Conservation (phyloP, 768 basidiomycete species). For the Rubroboletus satanas region DNA sequence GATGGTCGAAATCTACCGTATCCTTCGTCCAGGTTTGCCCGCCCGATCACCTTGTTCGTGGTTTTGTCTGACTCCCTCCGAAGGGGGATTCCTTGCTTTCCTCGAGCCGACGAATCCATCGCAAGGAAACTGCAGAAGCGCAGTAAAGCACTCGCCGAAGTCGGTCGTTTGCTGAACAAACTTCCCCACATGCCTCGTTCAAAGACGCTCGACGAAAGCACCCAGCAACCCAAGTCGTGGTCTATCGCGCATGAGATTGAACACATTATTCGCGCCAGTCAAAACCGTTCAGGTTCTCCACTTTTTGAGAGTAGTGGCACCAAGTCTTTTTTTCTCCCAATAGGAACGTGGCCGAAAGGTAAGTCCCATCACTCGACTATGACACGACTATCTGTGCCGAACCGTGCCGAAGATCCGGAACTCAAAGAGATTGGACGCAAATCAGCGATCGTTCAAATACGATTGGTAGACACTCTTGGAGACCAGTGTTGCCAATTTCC, state of each 20-base stretch:
- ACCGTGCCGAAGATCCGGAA: not conserved
- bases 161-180: slow-evolving; percentile 3
- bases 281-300: not conserved
- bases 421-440: slow-evolving; percentile 3
- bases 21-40: not conserved
- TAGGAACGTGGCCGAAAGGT: slow-evolving; percentile 5
- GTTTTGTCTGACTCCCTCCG: not conserved
- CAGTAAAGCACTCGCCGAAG: not conserved
- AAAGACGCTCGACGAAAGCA: not conserved
- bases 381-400: not conserved
- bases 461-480: slow-evolving; percentile 2
- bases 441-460: not conserved
- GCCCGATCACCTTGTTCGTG: not conserved
- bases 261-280: not conserved
- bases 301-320: not conserved
- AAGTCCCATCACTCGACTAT: not conserved
- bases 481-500: slow-evolving; percentile 2
- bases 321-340: slow-evolving; percentile 1
- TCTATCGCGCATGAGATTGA: slow-evolving; percentile 1
- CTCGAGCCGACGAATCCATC: slow-evolving; percentile 1
- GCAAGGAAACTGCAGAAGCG: not conserved
- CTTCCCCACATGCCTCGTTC: slow-evolving; percentile 5
- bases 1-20: slow-evolving; percentile 2
- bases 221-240: slow-evolving; percentile 1
- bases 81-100: slow-evolving; percentile 3